Base-by-base conservation (phyloP, 2,329 filamentous ascomycete genomes). In the Microcera coccophila region DNA sequence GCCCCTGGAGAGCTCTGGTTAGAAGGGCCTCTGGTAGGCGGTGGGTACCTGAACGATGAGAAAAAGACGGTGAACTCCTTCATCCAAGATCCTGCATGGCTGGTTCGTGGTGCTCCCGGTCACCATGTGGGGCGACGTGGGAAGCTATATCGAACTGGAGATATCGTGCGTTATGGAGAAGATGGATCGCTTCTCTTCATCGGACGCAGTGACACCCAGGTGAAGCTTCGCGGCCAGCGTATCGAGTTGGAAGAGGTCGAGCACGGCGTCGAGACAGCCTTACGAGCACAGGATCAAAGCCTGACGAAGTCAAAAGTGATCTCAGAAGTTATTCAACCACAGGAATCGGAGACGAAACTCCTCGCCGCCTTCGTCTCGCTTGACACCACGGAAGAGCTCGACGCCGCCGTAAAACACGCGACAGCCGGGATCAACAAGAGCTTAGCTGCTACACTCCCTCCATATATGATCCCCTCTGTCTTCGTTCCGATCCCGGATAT, bases 21-120 rank as follows among this genome's bases (percentile, higher is more conserved):
- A 22, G 63, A 63, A 33, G 69, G 69, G 1, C 70, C 71, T 3
- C 65, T 66, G 9, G 60, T 79, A 12, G 72, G 68, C 14, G 59
- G 68, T 20, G 73, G 72, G 12, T 79, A 79, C 43, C 57, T 75
- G 14, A 70, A 73, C 32, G 66, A 72, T 15, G 57, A 61, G 0
- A 58, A 60, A n/a, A 71, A 73, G 48, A 77, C 74, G 0, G 56
- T 60, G 9, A 64, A 65, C 17, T 61, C 63, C 0, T 78, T 77
- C 39, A 65, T 76, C 26, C 54, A 62, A 15, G 60, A 66, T 37
- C 69, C 68, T 2, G 38, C 45, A 1, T 75, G 70, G 72, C 44
- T 11, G 66, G 54, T 64, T 8, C 36, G 29, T 9, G 37, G 42
- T 4, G 12, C 29, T 9, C 20, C 21, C 4, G n/a, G 9, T 5